Conservation (phyloP, 306 rosid genomes). For the Trifolium dubium region DNA sequence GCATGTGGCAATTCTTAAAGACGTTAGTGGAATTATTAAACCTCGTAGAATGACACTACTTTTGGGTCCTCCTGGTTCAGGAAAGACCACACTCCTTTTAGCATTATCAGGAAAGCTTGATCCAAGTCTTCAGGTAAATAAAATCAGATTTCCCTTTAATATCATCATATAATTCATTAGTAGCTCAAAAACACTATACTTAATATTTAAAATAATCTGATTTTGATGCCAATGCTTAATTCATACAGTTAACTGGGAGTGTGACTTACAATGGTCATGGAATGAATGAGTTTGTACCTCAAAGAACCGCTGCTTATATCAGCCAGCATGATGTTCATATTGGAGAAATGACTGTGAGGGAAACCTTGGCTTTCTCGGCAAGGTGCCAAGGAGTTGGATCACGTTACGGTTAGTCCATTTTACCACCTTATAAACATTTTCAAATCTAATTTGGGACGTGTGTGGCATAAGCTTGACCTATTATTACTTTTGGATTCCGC, state of each 20-base stretch:
- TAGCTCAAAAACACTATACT: neutral
- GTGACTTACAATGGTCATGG: constrained; percentile 47
- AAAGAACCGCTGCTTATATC: constrained; percentile 48
- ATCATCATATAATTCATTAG: neutral
- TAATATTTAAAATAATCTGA: constrained; percentile 1
- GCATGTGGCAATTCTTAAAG: constrained; percentile 54
- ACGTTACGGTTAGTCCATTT: constrained; percentile 33
- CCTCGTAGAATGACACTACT: constrained; percentile 81
- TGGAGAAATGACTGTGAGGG: constrained; percentile 54
- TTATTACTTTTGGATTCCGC: constrained; percentile 4
- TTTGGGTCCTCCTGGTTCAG: constrained; percentile 76
- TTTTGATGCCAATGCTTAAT: neutral
- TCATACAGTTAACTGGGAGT: constrained; percentile 30
- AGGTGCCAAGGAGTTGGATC: constrained; percentile 56
- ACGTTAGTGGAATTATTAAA: constrained; percentile 62
- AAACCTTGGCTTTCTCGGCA: constrained; percentile 48
- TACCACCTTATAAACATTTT: constrained; percentile 6
- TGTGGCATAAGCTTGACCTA: neutral
- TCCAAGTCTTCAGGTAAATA: constrained; percentile 58
- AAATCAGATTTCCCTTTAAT: neutral
- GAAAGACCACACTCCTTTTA: constrained; percentile 65
- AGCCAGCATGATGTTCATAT: constrained; percentile 48
- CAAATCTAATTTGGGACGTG: constrained; percentile 1
- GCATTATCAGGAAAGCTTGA: constrained; percentile 83
- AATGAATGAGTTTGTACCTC: constrained; percentile 46